Evolutionary conservation across 345 rosid species (phyloP), one percentile per base, ranked within the genome.

Genomic region (Salix dunnii): DNA sequence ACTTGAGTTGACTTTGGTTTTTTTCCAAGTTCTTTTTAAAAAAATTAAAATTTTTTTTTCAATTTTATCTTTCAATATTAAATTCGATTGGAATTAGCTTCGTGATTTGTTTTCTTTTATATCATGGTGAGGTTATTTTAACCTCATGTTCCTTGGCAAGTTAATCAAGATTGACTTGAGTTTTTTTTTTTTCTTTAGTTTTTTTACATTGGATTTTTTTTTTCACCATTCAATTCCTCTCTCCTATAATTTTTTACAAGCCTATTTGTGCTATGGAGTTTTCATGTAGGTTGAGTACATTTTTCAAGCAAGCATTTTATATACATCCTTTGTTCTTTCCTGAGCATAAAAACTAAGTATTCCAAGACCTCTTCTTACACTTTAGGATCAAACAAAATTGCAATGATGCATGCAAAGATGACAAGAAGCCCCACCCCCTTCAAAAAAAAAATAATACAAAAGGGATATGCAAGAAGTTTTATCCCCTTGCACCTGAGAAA

Each of bases 1-100:
- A 0, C 38, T 35, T 1, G 1, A 35, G 8, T 35, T 35, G 0
- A 35, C 7, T 35, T 35, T 0, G 6, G 7, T 35, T 0, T 35
- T 35, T 35, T 35, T 35, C 1, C 1, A 35, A 6, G 36, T 33
- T 35, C 1, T 0, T 35, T 35, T 35, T 35, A 5, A 35, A 6
- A 35, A 35, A n/a, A n/a, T 35, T 35, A 0, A 35, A 0, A 35
- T 6, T 35, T 35, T 35, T 35, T 35, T 35, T 35, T 6, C 0
- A 33, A 35, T 35, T 35, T 35, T 35, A 35, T 35, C 8, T 0
- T 35, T 35, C 0, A 35, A 35, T 1, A 35, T 35, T 35, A 35
- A 0, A 1, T 0, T 35, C 0, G 7, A 1, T 6, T 35, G 8
- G 6, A 35, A 35, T 35, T 35, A 35, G 0, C 7, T 35, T 35